phyloP scores from a whole-genome alignment of 768 basidiomycete species.

The Xerocomus brunneocitrinus region DNA sequence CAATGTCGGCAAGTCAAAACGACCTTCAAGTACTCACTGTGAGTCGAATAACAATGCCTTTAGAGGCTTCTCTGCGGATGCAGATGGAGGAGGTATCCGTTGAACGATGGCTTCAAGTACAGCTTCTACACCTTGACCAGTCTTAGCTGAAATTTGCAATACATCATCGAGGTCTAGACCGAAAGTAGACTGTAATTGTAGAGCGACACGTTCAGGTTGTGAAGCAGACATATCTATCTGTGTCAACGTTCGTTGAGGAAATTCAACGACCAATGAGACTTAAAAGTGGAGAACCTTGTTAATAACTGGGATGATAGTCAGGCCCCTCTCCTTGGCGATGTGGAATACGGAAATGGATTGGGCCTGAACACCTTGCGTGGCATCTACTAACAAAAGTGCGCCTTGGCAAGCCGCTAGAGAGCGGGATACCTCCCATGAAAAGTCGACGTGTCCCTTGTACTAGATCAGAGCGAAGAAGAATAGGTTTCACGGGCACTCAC shows the following conservation, averaged over 20 bases:
- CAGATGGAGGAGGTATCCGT: constrained; percentile 77
- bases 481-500: constrained; percentile 35
- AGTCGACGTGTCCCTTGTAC: constrained; percentile 89
- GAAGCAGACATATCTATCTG: constrained; percentile 93
- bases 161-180: constrained; percentile 73
- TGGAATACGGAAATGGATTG: constrained; percentile 96
- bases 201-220: constrained; percentile 72
- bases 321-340: constrained; percentile 72
- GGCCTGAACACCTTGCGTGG: constrained; percentile 97
- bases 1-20: neutral
- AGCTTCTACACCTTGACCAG: constrained; percentile 73
- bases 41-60: constrained; percentile 94
- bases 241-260: neutral
- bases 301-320: constrained; percentile 84
- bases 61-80: constrained; percentile 48
- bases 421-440: constrained; percentile 93
- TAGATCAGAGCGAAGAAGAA: constrained; percentile 1
- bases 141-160: constrained; percentile 87
- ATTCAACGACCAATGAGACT: neutral
- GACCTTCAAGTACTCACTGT: constrained; percentile 47
- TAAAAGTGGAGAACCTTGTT: constrained; percentile 64
- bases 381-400: constrained; percentile 82
- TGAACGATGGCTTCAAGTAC: constrained; percentile 79
- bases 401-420: constrained; percentile 93
- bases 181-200: constrained; percentile 79